Evolutionary conservation across 164 flowering plant genomes (phyloP).

Genomic region (Magnolia officinalis): DNA sequence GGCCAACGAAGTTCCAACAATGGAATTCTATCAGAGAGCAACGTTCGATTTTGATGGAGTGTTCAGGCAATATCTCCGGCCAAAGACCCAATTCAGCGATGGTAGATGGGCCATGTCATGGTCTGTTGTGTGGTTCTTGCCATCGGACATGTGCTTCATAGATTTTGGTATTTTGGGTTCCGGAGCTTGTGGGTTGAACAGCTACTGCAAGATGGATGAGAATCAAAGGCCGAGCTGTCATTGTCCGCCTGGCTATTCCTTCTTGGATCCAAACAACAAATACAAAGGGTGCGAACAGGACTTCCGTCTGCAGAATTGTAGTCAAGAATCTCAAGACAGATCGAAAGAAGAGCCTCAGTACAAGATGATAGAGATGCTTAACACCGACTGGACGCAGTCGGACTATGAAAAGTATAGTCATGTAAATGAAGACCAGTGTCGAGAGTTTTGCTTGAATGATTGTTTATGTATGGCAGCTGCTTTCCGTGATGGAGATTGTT

Average conservation of each 20-base stretch:
- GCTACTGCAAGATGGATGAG: slow-evolving; percentile 26
- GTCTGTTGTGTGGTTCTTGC: not conserved
- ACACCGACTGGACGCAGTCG: slow-evolving; percentile 4
- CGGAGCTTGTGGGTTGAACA: slow-evolving; percentile 39
- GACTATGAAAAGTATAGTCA: not conserved
- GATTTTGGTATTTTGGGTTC: not conserved
- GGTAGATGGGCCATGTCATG: slow-evolving; percentile 7
- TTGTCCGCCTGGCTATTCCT: slow-evolving; percentile 34
- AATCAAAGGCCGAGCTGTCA: slow-evolving; percentile 22
- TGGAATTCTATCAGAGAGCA: slow-evolving; percentile 30
- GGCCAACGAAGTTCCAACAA: not conserved
- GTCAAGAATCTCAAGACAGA: not conserved
- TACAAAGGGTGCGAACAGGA: slow-evolving; percentile 38
- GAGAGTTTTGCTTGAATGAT: slow-evolving; percentile 17
- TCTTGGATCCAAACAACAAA: slow-evolving; percentile 34
- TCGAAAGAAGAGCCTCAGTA: not conserved
- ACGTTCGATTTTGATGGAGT: slow-evolving; percentile 44
- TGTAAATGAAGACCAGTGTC: slow-evolving; percentile 8
- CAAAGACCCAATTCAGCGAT: slow-evolving; percentile 9
- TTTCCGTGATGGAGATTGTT: slow-evolving; percentile 7
- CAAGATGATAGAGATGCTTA: not conserved
- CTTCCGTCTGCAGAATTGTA: slow-evolving; percentile 32
- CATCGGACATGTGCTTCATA: not conserved
- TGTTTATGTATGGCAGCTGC: slow-evolving; percentile 20
- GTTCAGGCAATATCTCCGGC: slow-evolving; percentile 9